A percentile compares a stretch with the other conserved stretches of the same genome.
These are phyloP conservation scores for Lachancea kluyveri DNA, from an alignment of 805 yeast genomes.

Conservation along the genomic window DNA sequence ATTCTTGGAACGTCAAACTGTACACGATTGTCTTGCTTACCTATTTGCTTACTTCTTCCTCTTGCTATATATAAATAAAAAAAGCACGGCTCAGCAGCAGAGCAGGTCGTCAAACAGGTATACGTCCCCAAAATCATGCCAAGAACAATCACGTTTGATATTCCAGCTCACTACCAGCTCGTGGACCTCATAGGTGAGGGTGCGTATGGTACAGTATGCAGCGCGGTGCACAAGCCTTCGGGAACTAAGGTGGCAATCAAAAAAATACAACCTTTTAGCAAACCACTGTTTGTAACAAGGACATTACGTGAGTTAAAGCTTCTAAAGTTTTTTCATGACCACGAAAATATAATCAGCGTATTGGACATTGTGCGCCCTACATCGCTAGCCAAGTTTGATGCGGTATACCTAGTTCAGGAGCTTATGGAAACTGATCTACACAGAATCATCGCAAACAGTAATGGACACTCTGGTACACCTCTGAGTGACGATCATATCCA, in stretches of 20 bases:
- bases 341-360: constrained; percentile 66
- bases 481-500: constrained; percentile 64
- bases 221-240: constrained; percentile 58
- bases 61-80: no score
- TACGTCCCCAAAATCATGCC: no score
- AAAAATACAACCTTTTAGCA: constrained; percentile 65
- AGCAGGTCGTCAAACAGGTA: no score
- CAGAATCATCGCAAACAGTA: constrained; percentile 50
- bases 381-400: constrained; percentile 53
- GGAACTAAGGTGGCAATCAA: constrained; percentile 68
- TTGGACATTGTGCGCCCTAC: constrained; percentile 61
- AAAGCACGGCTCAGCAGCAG: no score
- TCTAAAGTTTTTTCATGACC: constrained; percentile 55
- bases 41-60: no score
- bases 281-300: constrained; percentile 58
- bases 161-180: constrained; percentile 56
- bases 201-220: constrained; percentile 74
- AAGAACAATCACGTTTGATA: constrained; percentile 54
- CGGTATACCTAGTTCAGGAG: constrained; percentile 72
- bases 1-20: no score
- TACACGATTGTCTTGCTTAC: no score
- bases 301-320: constrained; percentile 67
- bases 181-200: constrained; percentile 68
- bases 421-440: constrained; percentile 73
- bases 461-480: constrained; percentile 18